These are phyloP conservation scores for Capsaspora owczarzaki DNA, from an alignment of 78 protist species.

Conservation along the genomic window DNA sequence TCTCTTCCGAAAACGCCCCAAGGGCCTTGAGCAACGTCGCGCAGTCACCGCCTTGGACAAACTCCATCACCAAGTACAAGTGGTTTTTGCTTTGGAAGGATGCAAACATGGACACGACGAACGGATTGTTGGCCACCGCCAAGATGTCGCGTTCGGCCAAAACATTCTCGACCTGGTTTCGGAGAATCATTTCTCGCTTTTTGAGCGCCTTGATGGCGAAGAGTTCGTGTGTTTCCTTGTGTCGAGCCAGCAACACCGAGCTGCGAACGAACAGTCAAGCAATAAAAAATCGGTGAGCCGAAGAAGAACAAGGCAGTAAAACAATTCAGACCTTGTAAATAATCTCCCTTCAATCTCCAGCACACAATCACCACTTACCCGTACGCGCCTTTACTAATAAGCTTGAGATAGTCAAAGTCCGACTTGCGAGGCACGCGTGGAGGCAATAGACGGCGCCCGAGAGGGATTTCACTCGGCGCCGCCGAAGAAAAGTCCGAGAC, in stretches of 20 bases:
- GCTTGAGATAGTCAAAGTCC: conserved; percentile 41
- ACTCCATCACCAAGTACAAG: conserved; percentile 46
- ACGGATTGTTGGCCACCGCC: conserved; percentile 8
- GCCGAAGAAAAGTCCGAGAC: neutral
- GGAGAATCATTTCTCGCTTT: conserved; percentile 41
- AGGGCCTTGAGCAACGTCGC: conserved; percentile 2
- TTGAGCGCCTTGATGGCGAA: conserved; percentile 72
- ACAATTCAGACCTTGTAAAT: neutral
- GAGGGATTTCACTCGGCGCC: neutral
- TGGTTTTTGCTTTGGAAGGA: conserved; percentile 21
- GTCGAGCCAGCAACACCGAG: conserved; percentile 18
- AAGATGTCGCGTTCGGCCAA: conserved; percentile 35
- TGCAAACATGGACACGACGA: conserved; percentile 22
- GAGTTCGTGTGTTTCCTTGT: conserved; percentile 57
- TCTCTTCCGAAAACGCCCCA: conserved; percentile 32
- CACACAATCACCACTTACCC: conserved; percentile 14
- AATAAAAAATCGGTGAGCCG: neutral
- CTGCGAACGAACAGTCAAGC: neutral
- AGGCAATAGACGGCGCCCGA: neutral
- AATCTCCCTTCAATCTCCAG: neutral
- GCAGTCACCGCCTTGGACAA: conserved; percentile 32
- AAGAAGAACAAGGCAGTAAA: neutral
- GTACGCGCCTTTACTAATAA: conserved; percentile 45
- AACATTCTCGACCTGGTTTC: conserved; percentile 31
- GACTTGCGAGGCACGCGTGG: neutral